A percentile compares a stretch with the other conserved stretches of the same genome.
Evolutionary conservation across 345 rosid species (phyloP).

Genomic region (Turritis glabra): DNA sequence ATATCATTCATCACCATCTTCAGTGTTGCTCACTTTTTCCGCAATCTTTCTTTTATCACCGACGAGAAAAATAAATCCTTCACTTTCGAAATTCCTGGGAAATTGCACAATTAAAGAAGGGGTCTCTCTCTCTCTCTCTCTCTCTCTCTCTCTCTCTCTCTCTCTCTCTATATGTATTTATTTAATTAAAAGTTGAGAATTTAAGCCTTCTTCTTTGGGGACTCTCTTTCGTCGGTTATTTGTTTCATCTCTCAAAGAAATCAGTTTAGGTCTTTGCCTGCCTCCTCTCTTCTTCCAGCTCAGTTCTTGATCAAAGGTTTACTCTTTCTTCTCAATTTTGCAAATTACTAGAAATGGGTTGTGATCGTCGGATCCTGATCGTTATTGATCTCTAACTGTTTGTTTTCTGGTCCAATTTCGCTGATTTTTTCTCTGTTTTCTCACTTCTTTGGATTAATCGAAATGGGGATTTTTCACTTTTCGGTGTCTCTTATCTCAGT

Average conservation of each 20-base stretch:
- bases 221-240: conserved; percentile 30
- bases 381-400: conserved; percentile 7
- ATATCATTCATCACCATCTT: conserved; percentile 22
- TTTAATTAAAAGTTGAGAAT: conserved; percentile 7
- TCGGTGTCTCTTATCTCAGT: conserved; percentile 24
- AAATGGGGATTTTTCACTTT: neutral
- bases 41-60: conserved; percentile 19
- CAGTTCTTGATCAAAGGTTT: conserved; percentile 30
- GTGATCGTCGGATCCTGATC: neutral
- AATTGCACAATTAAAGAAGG: conserved; percentile 17
- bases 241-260: neutral
- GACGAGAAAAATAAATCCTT: neutral
- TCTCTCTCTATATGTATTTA: neutral
- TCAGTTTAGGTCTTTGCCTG: conserved; percentile 15
- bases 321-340: neutral
- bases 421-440: conserved; percentile 6
- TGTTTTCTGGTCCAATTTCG: neutral
- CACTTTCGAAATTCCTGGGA: conserved; percentile 17
- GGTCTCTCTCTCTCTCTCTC: conserved; percentile 1
- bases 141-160: too few species aligned
- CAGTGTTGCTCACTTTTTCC: conserved; percentile 32
- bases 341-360: neutral
- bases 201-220: conserved; percentile 3
- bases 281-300: conserved; percentile 1
- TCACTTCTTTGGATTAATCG: neutral